Evolutionary conservation across 345 rosid species (phyloP).

Genomic region (Schrenkiella parvula): DNA sequence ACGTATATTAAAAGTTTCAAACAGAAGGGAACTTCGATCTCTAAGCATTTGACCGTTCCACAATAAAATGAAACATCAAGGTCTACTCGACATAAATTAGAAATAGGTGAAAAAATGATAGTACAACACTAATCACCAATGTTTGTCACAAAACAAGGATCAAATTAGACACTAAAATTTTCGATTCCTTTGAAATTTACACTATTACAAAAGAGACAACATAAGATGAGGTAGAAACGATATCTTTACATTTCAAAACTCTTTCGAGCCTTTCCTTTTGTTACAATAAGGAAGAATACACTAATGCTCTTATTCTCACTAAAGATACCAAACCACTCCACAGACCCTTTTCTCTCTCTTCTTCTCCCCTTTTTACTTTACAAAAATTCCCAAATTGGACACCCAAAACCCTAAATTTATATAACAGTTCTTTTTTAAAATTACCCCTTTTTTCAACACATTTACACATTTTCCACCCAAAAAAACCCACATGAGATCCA

Average conservation of each 20-base stretch:
- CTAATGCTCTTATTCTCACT: constrained; percentile 26
- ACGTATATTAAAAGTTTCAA: neutral
- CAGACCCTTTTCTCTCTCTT: neutral
- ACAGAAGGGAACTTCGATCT: too few relatives aligned
- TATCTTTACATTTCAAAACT: constrained; percentile 31
- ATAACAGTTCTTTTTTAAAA: neutral
- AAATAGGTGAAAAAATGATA: neutral
- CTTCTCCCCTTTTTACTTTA: neutral
- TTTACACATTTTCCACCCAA: constrained; percentile 17
- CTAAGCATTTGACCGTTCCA: too few relatives aligned
- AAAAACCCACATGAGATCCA: neutral
- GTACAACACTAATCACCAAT: neutral
- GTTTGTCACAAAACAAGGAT: neutral
- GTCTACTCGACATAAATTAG: too few relatives aligned
- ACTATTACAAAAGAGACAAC: neutral
- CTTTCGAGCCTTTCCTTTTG: constrained; percentile 21
- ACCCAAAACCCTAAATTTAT: constrained; percentile 17
- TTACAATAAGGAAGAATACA: constrained; percentile 22
- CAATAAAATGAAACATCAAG: too few relatives aligned
- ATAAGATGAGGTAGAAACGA: constrained; percentile 13
- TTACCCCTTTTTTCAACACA: neutral
- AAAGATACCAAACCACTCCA: constrained; percentile 13
- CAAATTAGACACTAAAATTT: neutral
- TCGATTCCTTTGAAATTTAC: neutral
- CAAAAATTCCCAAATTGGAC: constrained; percentile 23